Evolutionary conservation across 148 eudicot species (phyloP), one percentile per base, ranked within the genome.

Genomic region (Oxyria digyna): DNA sequence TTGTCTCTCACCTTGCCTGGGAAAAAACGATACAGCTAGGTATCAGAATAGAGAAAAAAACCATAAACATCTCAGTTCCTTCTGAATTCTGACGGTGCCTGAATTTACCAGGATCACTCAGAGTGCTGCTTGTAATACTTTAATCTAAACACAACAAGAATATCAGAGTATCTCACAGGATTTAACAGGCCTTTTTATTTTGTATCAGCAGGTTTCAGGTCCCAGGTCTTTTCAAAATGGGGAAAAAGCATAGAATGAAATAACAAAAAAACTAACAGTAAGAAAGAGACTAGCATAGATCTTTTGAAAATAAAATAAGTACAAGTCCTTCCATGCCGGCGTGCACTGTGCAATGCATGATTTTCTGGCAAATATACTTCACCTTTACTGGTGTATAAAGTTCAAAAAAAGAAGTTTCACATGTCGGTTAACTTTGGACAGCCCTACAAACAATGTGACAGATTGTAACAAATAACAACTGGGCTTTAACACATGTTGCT

Each of bases 1-100:
- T 88, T 82, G 38, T 90, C 88, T 78, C 99, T 88, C 69, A 86
- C 80, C 75, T 90, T 82, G 71, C 99, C 99, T 94, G 85, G 48
- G 86, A 70, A 14, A 73, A 42, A 67, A 59, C 13, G 8, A 59
- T 59, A 29, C 38, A 59, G 5, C 38, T 29, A 13, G 18, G 10
- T 27, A 14, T 29, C 35, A 31, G 38, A 24, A 27, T 5, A 12
- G 26, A 55, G 6, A 29, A 24, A 55, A n/a, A 55, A 55, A 24
- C 0, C 1, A 55, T 55, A 55, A 24, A 6, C 18, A 18, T n/a
- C 55, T 49, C 55, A 5, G 55, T 18, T 49, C 24, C 55, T 49
- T 20, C 12, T 50, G 26, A 18, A 6, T 11, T 50, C n/a, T n/a
- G n/a, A n/a, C n/a, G n/a, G n/a, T n/a, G 21, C 27, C 41, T 38